phyloP scores from a whole-genome alignment of 345 rosid genomes.

The Durio zibethinus region DNA sequence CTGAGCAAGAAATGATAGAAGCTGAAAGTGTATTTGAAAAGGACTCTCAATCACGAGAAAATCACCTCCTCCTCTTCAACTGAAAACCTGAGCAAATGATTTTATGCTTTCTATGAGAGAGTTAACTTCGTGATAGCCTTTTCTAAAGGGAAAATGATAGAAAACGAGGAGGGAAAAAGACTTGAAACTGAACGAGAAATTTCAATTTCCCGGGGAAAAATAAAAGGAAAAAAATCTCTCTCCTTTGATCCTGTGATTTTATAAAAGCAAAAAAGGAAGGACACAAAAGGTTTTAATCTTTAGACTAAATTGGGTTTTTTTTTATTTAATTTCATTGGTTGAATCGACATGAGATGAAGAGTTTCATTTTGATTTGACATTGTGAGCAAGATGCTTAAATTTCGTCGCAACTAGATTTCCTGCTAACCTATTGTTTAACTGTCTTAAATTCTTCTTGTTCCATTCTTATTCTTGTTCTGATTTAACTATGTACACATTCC shows the following conservation, averaged over 20 bases:
- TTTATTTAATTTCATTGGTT: background rate
- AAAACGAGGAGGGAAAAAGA: constrained; percentile 10
- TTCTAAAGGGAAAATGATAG: constrained; percentile 10
- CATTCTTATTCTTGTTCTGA: no score
- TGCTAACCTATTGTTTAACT: no score
- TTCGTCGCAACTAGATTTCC: no score
- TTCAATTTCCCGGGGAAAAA: background rate
- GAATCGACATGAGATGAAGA: background rate
- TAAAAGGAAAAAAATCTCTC: background rate
- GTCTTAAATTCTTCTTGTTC: no score
- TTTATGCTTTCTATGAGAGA: background rate
- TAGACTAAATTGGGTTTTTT: no score
- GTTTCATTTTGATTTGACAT: no score
- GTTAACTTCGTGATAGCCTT: constrained; percentile 28
- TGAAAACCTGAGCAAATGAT: background rate
- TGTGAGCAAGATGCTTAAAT: no score
- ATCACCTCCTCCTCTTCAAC: constrained; percentile 8
- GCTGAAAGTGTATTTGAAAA: background rate
- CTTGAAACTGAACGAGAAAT: background rate
- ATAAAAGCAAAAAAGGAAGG: no score
- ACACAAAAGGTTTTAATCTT: no score
- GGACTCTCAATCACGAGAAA: constrained; percentile 26
- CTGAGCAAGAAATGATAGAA: constrained; percentile 18
- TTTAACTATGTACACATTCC: no score
- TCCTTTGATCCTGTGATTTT: no score